Evolutionary conservation across 768 basidiomycete genomes (phyloP).

Genomic region (Mrakia hoshinonis): DNA sequence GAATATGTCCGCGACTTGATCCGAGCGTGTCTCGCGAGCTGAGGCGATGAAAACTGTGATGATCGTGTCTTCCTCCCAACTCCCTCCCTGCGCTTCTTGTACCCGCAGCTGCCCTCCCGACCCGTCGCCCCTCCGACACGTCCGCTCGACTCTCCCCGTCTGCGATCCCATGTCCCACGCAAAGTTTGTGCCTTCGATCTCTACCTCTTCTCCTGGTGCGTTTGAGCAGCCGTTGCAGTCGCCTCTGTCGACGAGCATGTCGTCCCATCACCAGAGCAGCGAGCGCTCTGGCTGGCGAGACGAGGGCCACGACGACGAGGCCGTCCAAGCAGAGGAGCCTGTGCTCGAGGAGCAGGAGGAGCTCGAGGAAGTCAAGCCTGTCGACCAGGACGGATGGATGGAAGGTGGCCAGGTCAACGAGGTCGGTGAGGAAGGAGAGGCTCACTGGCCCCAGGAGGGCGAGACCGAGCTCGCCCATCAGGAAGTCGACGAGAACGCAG

Average conservation of each 20-base stretch:
- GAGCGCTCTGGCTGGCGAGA: constrained; percentile 15
- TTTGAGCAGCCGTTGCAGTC: neutral
- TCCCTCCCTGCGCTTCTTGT: neutral
- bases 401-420: neutral
- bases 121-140: neutral
- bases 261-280: neutral
- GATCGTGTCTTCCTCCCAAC: neutral
- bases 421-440: neutral
- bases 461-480: no score
- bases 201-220: neutral
- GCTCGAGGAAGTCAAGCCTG: neutral
- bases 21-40: no score
- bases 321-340: neutral
- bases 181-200: neutral
- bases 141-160: neutral
- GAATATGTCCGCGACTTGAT: no score
- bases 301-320: neutral
- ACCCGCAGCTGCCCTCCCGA: no score
- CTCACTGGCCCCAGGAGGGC: no score
- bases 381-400: neutral
- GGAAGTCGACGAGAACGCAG: no score
- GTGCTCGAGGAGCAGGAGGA: no score
- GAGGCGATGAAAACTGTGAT: no score
- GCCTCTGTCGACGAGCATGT: constrained; percentile 14
- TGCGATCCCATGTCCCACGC: no score